Conservation (phyloP, 2,329 filamentous ascomycete species). For the Teratosphaeria epicoccoides region DNA sequence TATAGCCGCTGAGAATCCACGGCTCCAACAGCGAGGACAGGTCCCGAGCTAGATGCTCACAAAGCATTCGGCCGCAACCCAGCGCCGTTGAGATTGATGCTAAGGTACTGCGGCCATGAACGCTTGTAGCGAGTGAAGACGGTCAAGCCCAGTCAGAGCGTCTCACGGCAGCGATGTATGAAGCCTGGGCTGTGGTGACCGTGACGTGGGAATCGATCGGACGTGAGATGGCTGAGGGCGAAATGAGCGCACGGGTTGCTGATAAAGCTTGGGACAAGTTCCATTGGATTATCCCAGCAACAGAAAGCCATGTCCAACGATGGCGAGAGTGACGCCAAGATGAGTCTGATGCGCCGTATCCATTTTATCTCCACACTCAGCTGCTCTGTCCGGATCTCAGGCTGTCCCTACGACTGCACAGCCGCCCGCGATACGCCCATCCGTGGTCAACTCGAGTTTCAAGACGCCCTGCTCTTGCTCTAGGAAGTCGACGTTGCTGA, state of each 20-base stretch:
- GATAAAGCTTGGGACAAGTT: too few relatives aligned
- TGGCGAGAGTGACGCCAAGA: not conserved
- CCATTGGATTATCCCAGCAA: too few relatives aligned
- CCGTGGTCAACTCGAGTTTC: not conserved
- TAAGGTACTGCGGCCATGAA: not conserved
- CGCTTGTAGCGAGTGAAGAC: not conserved
- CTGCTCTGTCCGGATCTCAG: not conserved
- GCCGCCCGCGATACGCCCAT: not conserved
- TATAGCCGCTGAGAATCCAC: not conserved
- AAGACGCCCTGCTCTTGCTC: not conserved
- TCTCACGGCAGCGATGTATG: not conserved
- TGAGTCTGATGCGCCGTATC: not conserved
- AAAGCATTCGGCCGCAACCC: not conserved
- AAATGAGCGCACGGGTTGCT: not conserved
- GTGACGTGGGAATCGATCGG: not conserved
- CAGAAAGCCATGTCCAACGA: not conserved
- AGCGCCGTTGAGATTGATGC: too few relatives aligned
- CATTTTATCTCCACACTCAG: not conserved
- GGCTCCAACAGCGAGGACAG: not conserved
- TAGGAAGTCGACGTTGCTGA: not conserved
- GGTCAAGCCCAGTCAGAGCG: not conserved
- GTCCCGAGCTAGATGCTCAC: not conserved
- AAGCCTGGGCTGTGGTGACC: not conserved
- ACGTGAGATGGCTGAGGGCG: not conserved
- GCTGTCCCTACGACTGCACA: not conserved